Evolutionary conservation across 2,329 filamentous ascomycete species (phyloP).

Genomic region (Leptographium radiaticola): DNA sequence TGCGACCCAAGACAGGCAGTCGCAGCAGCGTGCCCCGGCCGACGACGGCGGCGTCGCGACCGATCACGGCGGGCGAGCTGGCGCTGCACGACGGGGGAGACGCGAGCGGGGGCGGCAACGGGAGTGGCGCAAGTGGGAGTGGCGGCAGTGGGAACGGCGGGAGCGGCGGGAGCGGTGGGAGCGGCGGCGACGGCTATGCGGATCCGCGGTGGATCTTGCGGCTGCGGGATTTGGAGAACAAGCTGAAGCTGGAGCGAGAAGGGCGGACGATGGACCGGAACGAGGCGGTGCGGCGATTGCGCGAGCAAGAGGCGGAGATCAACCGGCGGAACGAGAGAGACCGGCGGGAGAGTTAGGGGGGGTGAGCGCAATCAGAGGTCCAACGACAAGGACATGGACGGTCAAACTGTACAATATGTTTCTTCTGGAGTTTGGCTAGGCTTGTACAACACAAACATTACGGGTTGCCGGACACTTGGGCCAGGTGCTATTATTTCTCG

Average conservation of each 20-base stretch:
- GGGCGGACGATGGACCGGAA: slow-evolving; percentile 71
- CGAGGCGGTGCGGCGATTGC: slow-evolving; percentile 67
- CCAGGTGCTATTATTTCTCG: too few species aligned
- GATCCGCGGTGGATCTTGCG: slow-evolving; percentile 77
- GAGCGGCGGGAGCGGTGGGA: slow-evolving; percentile 5
- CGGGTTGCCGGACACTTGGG: too few species aligned
- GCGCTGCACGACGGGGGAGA: slow-evolving; percentile 9
- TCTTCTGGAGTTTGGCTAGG: too few species aligned
- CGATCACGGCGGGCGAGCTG: slow-evolving; percentile 15
- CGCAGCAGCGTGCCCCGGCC: slow-evolving; percentile 12
- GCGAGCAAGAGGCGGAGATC: slow-evolving; percentile 33
- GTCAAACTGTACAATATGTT: too few species aligned
- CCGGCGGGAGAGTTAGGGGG: background rate
- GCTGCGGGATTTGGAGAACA: slow-evolving; percentile 73
- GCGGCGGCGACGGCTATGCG: slow-evolving; percentile 6
- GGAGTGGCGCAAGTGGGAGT: slow-evolving; percentile 6
- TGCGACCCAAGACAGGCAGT: slow-evolving; percentile 10
- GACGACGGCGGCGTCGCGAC: slow-evolving; percentile 12
- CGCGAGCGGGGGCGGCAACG: too few species aligned
- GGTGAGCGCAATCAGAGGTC: too few species aligned
- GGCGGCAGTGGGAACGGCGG: background rate
- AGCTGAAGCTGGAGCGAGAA: slow-evolving; percentile 83
- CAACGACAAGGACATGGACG: too few species aligned
- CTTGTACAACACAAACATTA: background rate
- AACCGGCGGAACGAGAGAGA: slow-evolving; percentile 9